These are phyloP conservation scores for Casuarina cunninghamiana DNA, from an alignment of 306 rosid genomes.

Conservation along the genomic window DNA sequence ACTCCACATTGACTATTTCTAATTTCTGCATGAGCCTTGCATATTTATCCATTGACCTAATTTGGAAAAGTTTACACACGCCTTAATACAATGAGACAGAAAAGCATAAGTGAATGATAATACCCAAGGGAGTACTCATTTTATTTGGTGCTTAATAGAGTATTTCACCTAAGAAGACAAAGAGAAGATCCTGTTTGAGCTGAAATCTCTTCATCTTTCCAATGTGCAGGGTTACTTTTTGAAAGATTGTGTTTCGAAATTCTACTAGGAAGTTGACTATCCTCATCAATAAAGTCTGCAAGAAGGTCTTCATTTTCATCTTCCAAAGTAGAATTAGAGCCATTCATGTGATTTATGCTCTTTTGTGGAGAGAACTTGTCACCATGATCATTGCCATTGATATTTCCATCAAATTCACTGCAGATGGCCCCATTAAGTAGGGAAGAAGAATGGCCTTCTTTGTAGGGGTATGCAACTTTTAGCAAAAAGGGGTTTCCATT, in stretches of 20 bases:
- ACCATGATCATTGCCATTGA: conserved; percentile 35
- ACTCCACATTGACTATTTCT: conserved; percentile 77
- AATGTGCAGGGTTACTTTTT: conserved; percentile 45
- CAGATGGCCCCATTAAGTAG: conserved; percentile 48
- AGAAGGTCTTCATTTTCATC: conserved; percentile 97
- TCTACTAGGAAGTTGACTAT: conserved; percentile 98
- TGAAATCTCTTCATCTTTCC: conserved; percentile 59
- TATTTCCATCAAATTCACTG: conserved; percentile 66
- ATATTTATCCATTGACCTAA: conserved; percentile 96
- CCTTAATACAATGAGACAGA: conserved; percentile 35
- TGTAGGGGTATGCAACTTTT: conserved; percentile 49
- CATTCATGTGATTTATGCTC: conserved; percentile 50
- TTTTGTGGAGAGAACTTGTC: conserved; percentile 58
- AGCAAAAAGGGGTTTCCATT: conserved; percentile 81
- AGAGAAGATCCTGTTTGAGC: conserved; percentile 93
- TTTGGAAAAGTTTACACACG: conserved; percentile 32
- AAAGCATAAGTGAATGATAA: conserved; percentile 11
- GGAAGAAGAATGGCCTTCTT: conserved; percentile 51
- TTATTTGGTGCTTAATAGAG: conserved; percentile 22
- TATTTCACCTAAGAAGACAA: conserved; percentile 76
- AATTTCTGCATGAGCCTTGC: conserved; percentile 97
- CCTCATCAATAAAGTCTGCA: conserved; percentile 99
- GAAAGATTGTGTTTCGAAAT: conserved; percentile 55
- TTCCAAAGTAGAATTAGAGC: conserved; percentile 61
- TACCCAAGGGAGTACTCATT: background rate